Percentiles rank a stretch among this genome's conserved stretches.
These are phyloP conservation scores for Aureobasidium sp. DNA, from an alignment of 2,329 filamentous ascomycete genomes.

Conservation along the genomic window DNA sequence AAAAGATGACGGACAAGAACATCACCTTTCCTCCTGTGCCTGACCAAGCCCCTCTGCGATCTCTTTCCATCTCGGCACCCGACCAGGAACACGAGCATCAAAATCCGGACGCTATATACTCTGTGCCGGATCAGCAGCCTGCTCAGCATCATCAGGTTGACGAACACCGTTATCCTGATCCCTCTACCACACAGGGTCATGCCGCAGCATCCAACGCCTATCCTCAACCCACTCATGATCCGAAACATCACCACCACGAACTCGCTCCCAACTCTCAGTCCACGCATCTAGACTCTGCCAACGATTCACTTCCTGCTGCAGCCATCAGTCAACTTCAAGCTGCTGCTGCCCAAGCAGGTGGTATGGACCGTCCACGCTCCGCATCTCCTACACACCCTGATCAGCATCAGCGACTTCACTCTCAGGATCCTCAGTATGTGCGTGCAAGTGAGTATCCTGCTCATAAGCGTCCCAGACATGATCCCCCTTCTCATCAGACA, in stretches of 20 bases:
- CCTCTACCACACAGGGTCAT: conserved; percentile 10
- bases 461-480: conserved; percentile 11
- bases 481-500: conserved; percentile 1
- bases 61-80: neutral
- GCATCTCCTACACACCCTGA: neutral
- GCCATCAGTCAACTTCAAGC: conserved; percentile 41
- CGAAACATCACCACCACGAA: conserved; percentile 31
- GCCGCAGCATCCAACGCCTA: neutral
- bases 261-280: conserved; percentile 6
- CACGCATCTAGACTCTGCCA: conserved; percentile 23
- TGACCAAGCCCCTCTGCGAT: conserved; percentile 37
- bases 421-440: conserved; percentile 10
- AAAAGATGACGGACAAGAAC: conserved; percentile 82
- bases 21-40: conserved; percentile 89
- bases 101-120: neutral
- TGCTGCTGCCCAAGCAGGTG: conserved; percentile 33
- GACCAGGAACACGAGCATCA: neutral
- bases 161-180: conserved; percentile 6
- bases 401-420: neutral
- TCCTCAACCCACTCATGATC: neutral
- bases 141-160: neutral
- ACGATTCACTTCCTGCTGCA: conserved; percentile 37
- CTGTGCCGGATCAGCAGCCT: neutral
- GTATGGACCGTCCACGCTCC: neutral
- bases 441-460: conserved; percentile 18